A percentile compares a stretch with the other conserved stretches of the same genome.
Conservation (phyloP, 2,329 filamentous ascomycete genomes). For the Cladophialophora psammophila region DNA sequence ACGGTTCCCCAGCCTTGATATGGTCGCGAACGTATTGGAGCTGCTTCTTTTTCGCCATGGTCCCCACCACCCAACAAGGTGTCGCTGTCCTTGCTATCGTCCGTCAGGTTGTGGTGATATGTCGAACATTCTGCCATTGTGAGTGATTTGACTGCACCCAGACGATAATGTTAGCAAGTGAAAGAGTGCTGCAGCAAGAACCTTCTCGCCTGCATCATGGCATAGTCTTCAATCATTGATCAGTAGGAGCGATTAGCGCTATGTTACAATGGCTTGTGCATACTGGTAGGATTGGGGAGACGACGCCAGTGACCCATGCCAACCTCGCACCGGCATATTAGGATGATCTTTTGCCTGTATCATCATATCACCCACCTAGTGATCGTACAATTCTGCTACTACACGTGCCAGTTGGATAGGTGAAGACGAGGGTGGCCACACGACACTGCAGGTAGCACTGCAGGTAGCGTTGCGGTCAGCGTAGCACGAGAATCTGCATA, state of each 20-base stretch:
- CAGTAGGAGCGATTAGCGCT: background rate
- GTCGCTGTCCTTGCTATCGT: background rate
- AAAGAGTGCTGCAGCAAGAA: background rate
- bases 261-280: background rate
- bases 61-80: background rate
- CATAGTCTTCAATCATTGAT: constrained; percentile 1
- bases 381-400: background rate
- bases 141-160: background rate
- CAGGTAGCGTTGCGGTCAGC: background rate
- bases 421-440: background rate
- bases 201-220: background rate
- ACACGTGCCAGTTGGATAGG: background rate
- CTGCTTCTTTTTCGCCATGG: background rate
- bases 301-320: background rate
- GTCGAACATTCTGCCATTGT: background rate
- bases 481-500: background rate
- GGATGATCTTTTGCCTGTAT: background rate
- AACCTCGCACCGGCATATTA: background rate
- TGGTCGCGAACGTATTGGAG: background rate
- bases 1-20: background rate
- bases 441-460: background rate
- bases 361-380: background rate
- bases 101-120: background rate
- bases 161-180: background rate
- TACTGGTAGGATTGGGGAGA: background rate